Evolutionary conservation across 164 flowering plant species (phyloP).

Genomic region (Protea cynaroides): DNA sequence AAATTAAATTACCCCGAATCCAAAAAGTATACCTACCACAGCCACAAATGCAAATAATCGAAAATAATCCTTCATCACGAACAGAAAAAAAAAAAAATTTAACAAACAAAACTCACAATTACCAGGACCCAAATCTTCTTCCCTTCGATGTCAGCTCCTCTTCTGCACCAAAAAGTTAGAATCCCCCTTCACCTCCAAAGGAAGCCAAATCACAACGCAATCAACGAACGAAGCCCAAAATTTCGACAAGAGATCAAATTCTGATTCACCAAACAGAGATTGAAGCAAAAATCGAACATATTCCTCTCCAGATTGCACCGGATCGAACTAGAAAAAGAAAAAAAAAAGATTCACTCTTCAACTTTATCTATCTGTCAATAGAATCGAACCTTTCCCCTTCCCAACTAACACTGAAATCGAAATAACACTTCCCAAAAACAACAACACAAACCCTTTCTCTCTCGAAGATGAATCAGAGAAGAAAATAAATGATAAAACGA

Average conservation of each 20-base stretch:
- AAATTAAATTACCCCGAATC: not conserved
- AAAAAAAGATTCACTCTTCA: not conserved
- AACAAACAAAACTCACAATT: not conserved
- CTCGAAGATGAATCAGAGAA: no score
- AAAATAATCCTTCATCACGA: not conserved
- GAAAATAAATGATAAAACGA: no score
- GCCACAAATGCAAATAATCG: not conserved
- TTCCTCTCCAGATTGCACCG: not conserved
- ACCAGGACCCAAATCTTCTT: not conserved
- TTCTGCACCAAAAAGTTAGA: not conserved
- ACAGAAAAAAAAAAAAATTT: not conserved
- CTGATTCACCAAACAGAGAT: not conserved
- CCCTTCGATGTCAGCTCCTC: no score
- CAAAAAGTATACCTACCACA: no score
- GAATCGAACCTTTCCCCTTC: not conserved
- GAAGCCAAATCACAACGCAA: not conserved
- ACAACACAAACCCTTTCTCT: not conserved
- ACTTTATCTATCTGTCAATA: not conserved
- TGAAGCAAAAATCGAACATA: constrained; percentile 1
- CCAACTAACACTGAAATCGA: not conserved
- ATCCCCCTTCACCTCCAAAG: not conserved
- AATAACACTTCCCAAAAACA: not conserved
- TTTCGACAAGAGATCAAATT: constrained; percentile 1
- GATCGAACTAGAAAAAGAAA: not conserved
- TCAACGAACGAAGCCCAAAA: not conserved